Percentiles rank a stretch among this genome's conserved stretches.
These are phyloP conservation scores for Albizia julibrissin DNA, from an alignment of 306 rosid genomes.

Conservation along the genomic window DNA sequence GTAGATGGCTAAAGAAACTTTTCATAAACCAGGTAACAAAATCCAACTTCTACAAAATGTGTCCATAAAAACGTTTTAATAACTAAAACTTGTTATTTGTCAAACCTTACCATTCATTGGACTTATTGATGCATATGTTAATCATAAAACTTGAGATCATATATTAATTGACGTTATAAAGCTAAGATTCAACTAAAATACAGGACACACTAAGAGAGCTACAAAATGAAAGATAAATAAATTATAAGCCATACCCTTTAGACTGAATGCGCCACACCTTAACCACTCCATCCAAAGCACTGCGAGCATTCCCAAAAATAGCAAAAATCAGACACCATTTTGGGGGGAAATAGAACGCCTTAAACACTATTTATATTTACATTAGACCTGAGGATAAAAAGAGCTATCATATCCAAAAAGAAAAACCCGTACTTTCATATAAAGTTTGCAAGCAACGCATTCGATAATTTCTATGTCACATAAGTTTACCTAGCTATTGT, in stretches of 20 bases:
- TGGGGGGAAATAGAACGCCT: no score
- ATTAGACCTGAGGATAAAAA: background rate
- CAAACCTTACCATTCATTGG: no score
- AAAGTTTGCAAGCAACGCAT: constrained; percentile 7
- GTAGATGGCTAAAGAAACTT: background rate
- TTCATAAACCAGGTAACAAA: background rate
- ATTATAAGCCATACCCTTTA: constrained; percentile 62
- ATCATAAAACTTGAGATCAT: background rate
- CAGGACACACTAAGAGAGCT: constrained; percentile 1
- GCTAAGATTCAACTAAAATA: background rate
- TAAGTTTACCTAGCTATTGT: background rate
- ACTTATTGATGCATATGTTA: background rate
- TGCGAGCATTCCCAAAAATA: constrained; percentile 54
- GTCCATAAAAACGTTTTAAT: background rate
- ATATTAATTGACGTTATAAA: background rate
- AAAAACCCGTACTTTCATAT: background rate
- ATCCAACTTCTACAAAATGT: background rate
- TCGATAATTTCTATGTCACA: background rate
- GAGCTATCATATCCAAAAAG: background rate
- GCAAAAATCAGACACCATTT: constrained; percentile 30
- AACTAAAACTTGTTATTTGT: background rate
- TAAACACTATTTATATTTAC: constrained; percentile 9
- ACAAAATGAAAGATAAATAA: background rate
- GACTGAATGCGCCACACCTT: constrained; percentile 90
- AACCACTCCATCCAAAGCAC: constrained; percentile 94